A percentile compares a stretch with the other conserved stretches of the same genome.
Conservation (phyloP, 2,329 filamentous ascomycete genomes). For the Fusarium temperatum region DNA sequence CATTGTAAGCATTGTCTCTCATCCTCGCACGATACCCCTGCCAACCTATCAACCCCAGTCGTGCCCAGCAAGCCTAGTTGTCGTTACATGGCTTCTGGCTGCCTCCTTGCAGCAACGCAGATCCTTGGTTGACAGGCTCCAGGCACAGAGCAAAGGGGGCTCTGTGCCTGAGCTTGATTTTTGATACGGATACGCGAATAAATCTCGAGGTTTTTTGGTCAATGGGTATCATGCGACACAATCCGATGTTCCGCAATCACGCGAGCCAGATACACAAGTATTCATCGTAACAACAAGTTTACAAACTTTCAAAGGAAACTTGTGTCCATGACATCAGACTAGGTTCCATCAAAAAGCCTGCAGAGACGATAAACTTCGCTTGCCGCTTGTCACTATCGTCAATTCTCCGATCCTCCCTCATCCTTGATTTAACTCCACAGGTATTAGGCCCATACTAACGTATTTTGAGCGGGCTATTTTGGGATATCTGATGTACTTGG, state of each 20-base stretch:
- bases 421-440: background rate
- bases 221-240: constrained; percentile 31
- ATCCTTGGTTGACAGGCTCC: constrained; percentile 5
- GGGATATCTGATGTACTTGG: background rate
- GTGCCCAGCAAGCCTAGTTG: constrained; percentile 7
- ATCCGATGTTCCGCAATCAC: constrained; percentile 11
- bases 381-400: background rate
- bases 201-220: constrained; percentile 14
- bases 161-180: constrained; percentile 6
- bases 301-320: background rate
- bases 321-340: background rate
- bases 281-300: background rate
- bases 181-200: constrained; percentile 11
- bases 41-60: constrained; percentile 5
- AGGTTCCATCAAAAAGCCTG: background rate
- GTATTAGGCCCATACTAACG: background rate
- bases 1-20: background rate
- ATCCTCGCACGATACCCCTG: constrained; percentile 15
- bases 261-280: background rate
- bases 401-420: constrained; percentile 6
- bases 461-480: background rate
- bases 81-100: constrained; percentile 20
- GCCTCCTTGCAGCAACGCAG: constrained; percentile 24
- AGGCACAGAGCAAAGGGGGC: constrained; percentile 15
- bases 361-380: background rate